Evolutionary conservation across 805 yeast species (phyloP).

Genomic region (Kodamaea neixiangensis): DNA sequence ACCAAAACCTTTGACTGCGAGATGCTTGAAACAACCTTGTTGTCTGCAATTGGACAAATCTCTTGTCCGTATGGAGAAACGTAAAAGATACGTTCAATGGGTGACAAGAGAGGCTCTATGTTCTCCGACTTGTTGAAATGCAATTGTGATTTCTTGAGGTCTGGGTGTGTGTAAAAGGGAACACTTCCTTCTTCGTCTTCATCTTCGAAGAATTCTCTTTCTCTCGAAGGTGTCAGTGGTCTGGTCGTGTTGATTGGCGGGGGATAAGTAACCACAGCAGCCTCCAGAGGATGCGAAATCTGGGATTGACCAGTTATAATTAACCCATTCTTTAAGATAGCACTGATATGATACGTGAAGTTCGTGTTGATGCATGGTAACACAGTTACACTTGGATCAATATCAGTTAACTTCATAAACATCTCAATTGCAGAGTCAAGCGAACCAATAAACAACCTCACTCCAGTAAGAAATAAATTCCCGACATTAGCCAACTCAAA

Average conservation of each 20-base stretch:
- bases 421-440: conserved; percentile 82
- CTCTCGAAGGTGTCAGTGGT: conserved; percentile 2
- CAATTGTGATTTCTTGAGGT: conserved; percentile 69
- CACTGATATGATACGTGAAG: conserved; percentile 84
- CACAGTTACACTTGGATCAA: conserved; percentile 55
- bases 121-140: conserved; percentile 63
- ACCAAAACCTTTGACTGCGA: conserved; percentile 55
- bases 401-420: conserved; percentile 61
- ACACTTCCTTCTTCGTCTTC: conserved; percentile 59
- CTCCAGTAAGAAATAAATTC: conserved; percentile 79
- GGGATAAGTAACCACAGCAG: conserved; percentile 18
- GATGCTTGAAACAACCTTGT: conserved; percentile 56
- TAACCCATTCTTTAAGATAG: conserved; percentile 65
- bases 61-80: conserved; percentile 89
- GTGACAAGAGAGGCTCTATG: conserved; percentile 65
- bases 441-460: conserved; percentile 78
- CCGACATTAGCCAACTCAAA: conserved; percentile 84
- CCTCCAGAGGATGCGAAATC: conserved; percentile 77
- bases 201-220: conserved; percentile 16
- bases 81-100: conserved; percentile 72
- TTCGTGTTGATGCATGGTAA: conserved; percentile 84
- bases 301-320: conserved; percentile 89
- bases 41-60: conserved; percentile 71
- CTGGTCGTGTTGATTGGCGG: conserved; percentile 20
- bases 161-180: conserved; percentile 78